These are phyloP conservation scores for Ascochyta clinopodiicola DNA, from an alignment of 2,329 filamentous ascomycete genomes.

Conservation along the genomic window DNA sequence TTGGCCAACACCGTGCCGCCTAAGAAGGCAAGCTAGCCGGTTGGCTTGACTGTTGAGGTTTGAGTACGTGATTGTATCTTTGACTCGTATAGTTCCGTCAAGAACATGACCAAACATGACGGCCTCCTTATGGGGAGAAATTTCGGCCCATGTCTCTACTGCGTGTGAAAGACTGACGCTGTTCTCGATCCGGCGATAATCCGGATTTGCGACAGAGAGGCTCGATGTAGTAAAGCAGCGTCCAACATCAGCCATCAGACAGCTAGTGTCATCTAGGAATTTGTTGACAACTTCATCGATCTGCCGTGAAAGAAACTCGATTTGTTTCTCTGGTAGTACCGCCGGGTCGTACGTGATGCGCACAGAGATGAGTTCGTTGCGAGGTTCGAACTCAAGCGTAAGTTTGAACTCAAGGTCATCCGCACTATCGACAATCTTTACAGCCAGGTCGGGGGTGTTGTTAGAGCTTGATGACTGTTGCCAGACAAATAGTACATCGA, in stretches of 20 bases:
- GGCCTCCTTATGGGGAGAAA: constrained; percentile 63
- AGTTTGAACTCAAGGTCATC: constrained; percentile 80
- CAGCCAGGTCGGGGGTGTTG: constrained; percentile 38
- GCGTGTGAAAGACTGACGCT: constrained; percentile 44
- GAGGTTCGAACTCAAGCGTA: constrained; percentile 77
- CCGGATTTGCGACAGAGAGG: constrained; percentile 53
- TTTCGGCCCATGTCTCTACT: constrained; percentile 61
- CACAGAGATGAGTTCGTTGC: constrained; percentile 52
- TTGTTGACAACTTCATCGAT: constrained; percentile 61
- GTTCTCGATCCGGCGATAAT: constrained; percentile 32
- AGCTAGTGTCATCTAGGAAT: constrained; percentile 51
- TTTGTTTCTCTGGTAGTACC: constrained; percentile 62
- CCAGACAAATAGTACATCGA: constrained; percentile 83
- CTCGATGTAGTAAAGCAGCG: constrained; percentile 29
- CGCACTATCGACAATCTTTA: constrained; percentile 65
- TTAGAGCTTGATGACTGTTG: constrained; percentile 70
- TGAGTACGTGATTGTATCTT: constrained; percentile 65
- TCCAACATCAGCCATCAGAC: constrained; percentile 37
- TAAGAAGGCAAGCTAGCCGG: constrained; percentile 65
- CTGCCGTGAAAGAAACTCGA: constrained; percentile 65
- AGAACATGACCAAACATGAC: constrained; percentile 67
- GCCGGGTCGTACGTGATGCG: constrained; percentile 63
- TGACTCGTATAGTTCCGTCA: constrained; percentile 37
- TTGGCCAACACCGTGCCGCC: constrained; percentile 53
- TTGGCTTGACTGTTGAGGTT: constrained; percentile 71